These are phyloP conservation scores for Aspergillus luchuensis DNA, from an alignment of 2,329 filamentous ascomycete genomes.

Conservation along the genomic window DNA sequence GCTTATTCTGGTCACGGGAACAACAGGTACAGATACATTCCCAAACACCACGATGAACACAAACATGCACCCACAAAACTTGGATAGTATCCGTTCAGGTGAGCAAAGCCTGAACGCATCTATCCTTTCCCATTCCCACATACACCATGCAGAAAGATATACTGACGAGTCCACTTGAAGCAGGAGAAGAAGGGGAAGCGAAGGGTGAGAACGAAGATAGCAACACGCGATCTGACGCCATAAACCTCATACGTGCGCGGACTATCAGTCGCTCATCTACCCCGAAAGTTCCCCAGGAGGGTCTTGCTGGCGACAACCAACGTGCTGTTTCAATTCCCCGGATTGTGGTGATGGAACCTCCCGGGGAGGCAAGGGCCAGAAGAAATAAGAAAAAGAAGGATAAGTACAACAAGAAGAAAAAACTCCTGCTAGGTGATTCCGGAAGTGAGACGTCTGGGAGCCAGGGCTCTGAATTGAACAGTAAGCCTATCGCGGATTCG, in stretches of 20 bases:
- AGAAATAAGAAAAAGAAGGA: constrained; percentile 16
- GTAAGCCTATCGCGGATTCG: background rate
- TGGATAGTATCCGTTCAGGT: background rate
- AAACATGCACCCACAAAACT: background rate
- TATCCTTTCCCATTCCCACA: background rate
- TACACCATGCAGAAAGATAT: background rate
- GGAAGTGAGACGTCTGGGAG: background rate
- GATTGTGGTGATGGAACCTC: constrained; percentile 2
- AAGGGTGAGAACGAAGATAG: background rate
- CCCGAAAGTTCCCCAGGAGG: background rate
- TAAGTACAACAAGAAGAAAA: constrained; percentile 11
- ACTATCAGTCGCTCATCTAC: constrained; percentile 12
- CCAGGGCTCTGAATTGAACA: background rate
- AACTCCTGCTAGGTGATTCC: background rate
- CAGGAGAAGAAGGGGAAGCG: background rate
- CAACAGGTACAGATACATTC: background rate
- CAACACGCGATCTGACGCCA: constrained; percentile 17
- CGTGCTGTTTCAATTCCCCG: background rate
- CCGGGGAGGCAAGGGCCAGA: constrained; percentile 12
- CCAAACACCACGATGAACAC: background rate
- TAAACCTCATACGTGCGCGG: constrained; percentile 18
- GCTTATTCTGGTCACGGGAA: background rate
- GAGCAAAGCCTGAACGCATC: background rate
- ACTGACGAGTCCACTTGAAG: background rate
- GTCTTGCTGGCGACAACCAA: too few relatives aligned